Evolutionary conservation across 176 grass and related monocot genomes (phyloP).

Genomic region (Microstegium vimineum): DNA sequence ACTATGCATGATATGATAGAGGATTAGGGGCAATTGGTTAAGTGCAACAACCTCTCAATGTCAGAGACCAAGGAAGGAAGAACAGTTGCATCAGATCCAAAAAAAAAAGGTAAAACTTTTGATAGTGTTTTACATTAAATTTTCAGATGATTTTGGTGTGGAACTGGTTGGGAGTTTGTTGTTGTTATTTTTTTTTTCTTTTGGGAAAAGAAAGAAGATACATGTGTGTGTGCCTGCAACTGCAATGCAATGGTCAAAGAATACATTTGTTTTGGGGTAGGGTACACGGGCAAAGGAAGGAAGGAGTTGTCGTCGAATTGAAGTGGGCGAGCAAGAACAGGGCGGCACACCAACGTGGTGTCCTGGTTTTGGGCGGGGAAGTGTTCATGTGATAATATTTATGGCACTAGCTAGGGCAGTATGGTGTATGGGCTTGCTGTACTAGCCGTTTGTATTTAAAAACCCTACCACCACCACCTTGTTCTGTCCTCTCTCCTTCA

Average conservation of each 20-base stretch:
- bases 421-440: conserved; percentile 15
- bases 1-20: background rate
- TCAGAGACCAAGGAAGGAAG: background rate
- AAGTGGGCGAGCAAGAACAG: conserved; percentile 16
- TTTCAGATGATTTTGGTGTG: background rate
- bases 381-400: conserved; percentile 41
- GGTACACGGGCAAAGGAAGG: background rate
- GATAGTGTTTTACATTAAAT: background rate
- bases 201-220: background rate
- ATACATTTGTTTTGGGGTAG: conserved; percentile 24
- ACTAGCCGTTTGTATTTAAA: conserved; percentile 54
- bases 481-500: too few species aligned
- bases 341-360: conserved; percentile 33
- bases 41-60: conserved; percentile 30
- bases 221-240: background rate
- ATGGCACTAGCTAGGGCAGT: conserved; percentile 20
- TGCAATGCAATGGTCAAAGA: conserved; percentile 25
- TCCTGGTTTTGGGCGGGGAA: conserved; percentile 46
- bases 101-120: background rate
- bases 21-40: conserved; percentile 12
- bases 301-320: background rate
- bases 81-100: conserved; percentile 36
- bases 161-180: background rate
- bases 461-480: background rate
- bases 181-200: background rate